Conservation (phyloP, 2,329 filamentous ascomycete genomes). For the Aspergillus brunneoviolaceus region DNA sequence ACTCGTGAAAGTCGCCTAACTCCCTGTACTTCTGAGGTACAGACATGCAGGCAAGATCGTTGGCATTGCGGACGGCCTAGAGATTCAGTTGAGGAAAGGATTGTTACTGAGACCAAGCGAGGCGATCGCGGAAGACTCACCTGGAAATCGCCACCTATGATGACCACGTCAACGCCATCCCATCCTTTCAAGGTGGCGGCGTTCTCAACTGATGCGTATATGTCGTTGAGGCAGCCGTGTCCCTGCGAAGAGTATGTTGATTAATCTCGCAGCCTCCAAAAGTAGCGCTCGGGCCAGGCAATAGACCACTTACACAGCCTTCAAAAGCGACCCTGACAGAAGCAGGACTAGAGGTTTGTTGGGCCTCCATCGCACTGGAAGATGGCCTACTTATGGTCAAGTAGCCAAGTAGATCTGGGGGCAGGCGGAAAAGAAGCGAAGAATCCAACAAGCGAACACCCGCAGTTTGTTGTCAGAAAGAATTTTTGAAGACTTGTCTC, state of each 20-base stretch:
- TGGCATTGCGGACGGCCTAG: slow-evolving; percentile 80
- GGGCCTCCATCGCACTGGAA: slow-evolving; percentile 12
- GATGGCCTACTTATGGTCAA: background rate
- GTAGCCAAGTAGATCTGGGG: background rate
- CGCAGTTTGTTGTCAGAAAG: background rate
- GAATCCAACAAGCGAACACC: background rate
- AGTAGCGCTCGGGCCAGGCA: background rate
- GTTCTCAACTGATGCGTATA: slow-evolving; percentile 75
- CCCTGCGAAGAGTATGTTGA: slow-evolving; percentile 56
- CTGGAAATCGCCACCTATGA: slow-evolving; percentile 96
- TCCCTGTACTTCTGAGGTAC: slow-evolving; percentile 84
- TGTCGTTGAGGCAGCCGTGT: slow-evolving; percentile 86
- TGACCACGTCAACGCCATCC: slow-evolving; percentile 81
- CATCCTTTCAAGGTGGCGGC: slow-evolving; percentile 71
- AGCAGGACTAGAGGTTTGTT: slow-evolving; percentile 4
- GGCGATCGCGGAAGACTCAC: slow-evolving; percentile 42
- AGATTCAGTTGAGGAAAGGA: slow-evolving; percentile 11
- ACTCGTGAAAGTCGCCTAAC: slow-evolving; percentile 90
- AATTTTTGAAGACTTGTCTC: background rate
- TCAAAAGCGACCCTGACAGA: slow-evolving; percentile 74
- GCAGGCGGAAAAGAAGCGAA: background rate
- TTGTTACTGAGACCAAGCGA: background rate
- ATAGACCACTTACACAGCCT: slow-evolving; percentile 68
- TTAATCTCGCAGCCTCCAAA: slow-evolving; percentile 13
- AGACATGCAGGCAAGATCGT: slow-evolving; percentile 84